These are phyloP conservation scores for Nemania abortiva DNA, from an alignment of 2,329 filamentous ascomycete species.

Conservation along the genomic window DNA sequence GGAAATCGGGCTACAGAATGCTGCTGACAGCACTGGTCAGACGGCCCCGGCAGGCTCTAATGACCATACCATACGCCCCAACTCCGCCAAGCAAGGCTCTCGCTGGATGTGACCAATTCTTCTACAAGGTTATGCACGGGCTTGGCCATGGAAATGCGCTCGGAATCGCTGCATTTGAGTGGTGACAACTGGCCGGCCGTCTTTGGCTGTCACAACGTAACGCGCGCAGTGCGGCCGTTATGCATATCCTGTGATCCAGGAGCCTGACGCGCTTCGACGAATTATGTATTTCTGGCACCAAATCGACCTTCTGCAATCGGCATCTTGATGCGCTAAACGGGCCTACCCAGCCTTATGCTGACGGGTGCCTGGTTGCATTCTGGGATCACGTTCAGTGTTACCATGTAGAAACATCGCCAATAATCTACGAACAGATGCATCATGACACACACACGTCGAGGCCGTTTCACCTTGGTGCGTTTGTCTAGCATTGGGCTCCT, in stretches of 20 bases:
- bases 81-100: slow-evolving; percentile 3
- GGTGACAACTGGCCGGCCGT: slow-evolving; percentile 5
- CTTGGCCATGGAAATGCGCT: slow-evolving; percentile 24
- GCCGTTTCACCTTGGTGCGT: slow-evolving; percentile 7
- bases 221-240: slow-evolving; percentile 1
- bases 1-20: neutral
- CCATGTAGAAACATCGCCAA: slow-evolving; percentile 10
- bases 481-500: slow-evolving; percentile 1
- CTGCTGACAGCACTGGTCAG: slow-evolving; percentile 6
- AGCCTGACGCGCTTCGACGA: slow-evolving; percentile 22
- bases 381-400: slow-evolving; percentile 29
- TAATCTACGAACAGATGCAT: neutral
- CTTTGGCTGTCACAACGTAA: slow-evolving; percentile 15
- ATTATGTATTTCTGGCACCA: slow-evolving; percentile 1
- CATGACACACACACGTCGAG: slow-evolving; percentile 9
- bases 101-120: slow-evolving; percentile 13
- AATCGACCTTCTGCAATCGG: slow-evolving; percentile 34
- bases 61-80: neutral
- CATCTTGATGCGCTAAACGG: slow-evolving; percentile 24
- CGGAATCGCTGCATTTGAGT: slow-evolving; percentile 4
- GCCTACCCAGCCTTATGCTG: slow-evolving; percentile 26
- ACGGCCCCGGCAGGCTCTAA: neutral
- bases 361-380: slow-evolving; percentile 26
- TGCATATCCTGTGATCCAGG: slow-evolving; percentile 22
- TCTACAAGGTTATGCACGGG: slow-evolving; percentile 14